Percentiles rank a stretch among this genome's conserved stretches.
These are phyloP conservation scores for Fistulifera solaris DNA, from an alignment of 108 stramenopile genomes.

Conservation along the genomic window DNA sequence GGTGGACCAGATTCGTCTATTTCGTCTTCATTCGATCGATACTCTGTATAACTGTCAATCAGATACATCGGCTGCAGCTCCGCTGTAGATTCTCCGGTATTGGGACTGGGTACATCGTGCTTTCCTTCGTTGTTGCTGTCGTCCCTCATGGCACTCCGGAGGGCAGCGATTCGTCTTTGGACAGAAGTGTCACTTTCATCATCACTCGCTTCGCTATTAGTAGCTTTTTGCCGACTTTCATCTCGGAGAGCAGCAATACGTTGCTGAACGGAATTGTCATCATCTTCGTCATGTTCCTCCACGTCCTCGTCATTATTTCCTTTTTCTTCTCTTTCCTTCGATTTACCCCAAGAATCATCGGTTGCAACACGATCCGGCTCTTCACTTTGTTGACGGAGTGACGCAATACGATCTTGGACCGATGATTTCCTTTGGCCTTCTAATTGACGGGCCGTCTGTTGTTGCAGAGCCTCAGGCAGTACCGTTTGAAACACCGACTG, in stretches of 20 bases:
- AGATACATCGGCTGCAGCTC: neutral
- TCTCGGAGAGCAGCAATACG: conserved; percentile 15
- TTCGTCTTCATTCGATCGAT: neutral
- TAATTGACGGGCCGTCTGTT: neutral
- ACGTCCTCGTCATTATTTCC: neutral
- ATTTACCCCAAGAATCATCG: neutral
- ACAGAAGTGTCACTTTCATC: conserved; percentile 11
- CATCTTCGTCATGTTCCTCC: conserved; percentile 8
- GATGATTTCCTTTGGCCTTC: neutral
- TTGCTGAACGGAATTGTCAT: conserved; percentile 8
- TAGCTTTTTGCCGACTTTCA: neutral
- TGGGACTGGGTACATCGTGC: too few species aligned
- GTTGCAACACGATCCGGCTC: neutral
- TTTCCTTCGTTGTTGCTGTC: neutral
- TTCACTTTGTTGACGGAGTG: conserved; percentile 7
- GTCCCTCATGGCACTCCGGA: conserved; percentile 1
- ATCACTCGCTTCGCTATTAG: conserved; percentile 1
- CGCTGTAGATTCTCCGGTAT: neutral
- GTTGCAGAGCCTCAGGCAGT: neutral
- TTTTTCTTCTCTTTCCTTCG: neutral
- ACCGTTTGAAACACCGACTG: neutral
- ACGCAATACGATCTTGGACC: conserved; percentile 16
- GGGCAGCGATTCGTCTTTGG: conserved; percentile 1
- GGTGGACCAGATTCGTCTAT: conserved; percentile 4
- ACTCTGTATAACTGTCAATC: neutral